A percentile compares a stretch with the other conserved stretches of the same genome.
These are phyloP conservation scores for Plasmodium fragile DNA, from an alignment of 169 alveolate species.

Conservation along the genomic window DNA sequence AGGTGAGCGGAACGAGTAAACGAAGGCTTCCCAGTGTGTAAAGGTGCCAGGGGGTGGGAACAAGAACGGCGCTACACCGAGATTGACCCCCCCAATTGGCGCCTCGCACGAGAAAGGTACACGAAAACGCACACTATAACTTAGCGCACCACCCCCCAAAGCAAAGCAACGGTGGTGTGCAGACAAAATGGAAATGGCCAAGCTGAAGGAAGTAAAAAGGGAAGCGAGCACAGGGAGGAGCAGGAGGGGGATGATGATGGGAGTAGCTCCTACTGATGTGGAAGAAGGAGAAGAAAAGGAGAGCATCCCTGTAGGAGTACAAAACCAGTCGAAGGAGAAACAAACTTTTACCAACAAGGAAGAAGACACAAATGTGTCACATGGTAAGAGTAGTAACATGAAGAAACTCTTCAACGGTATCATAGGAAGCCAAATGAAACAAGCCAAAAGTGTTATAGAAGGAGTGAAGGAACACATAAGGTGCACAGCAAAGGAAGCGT, in stretches of 20 bases:
- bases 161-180: neutral
- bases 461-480: conserved; percentile 60
- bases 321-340: neutral
- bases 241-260: neutral
- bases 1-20: neutral
- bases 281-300: neutral
- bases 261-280: neutral
- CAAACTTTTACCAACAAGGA: neutral
- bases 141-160: too few relatives aligned
- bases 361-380: neutral
- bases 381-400: neutral
- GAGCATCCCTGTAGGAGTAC: neutral
- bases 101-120: neutral
- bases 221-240: neutral
- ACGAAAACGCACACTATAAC: neutral
- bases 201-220: neutral
- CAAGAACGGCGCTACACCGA: neutral
- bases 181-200: neutral
- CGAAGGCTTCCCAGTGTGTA: neutral
- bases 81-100: neutral
- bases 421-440: conserved; percentile 46
- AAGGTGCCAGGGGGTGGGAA: neutral
- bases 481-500: conserved; percentile 55
- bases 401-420: conserved; percentile 41
- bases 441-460: conserved; percentile 53